phyloP scores from a whole-genome alignment of 2,329 filamentous ascomycete species.

The Aspergillus latus region DNA sequence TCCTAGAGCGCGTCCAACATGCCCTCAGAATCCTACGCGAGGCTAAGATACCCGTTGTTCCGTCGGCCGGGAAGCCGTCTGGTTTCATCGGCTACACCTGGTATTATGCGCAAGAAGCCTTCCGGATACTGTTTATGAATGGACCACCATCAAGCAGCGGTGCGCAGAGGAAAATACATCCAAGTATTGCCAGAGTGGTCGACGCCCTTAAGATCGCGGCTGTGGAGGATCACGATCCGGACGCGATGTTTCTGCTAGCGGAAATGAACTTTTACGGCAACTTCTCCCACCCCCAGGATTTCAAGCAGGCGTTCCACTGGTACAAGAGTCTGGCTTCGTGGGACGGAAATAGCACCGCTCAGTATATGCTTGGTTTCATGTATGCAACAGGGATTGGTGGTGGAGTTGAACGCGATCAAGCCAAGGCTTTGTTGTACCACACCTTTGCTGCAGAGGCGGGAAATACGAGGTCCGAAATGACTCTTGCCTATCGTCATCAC shows the following conservation, averaged over 20 bases:
- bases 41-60: constrained; percentile 25
- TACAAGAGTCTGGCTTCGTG: constrained; percentile 75
- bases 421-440: constrained; percentile 88
- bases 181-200: constrained; percentile 57
- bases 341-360: constrained; percentile 85
- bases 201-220: constrained; percentile 60
- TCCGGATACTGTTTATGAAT: constrained; percentile 66
- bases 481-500: constrained; percentile 81
- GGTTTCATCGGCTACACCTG: constrained; percentile 58
- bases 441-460: constrained; percentile 86
- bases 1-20: constrained; percentile 34
- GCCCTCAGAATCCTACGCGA: constrained; percentile 33
- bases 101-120: constrained; percentile 63
- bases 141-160: constrained; percentile 51
- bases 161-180: constrained; percentile 33
- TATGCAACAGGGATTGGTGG: constrained; percentile 89
- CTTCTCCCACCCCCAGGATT: constrained; percentile 80
- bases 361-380: constrained; percentile 94
- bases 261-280: constrained; percentile 98
- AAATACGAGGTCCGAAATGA: constrained; percentile 88
- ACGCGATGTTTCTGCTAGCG: constrained; percentile 84
- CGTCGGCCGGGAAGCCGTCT: constrained; percentile 49
- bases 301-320: constrained; percentile 73
- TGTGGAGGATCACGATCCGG: constrained; percentile 56
- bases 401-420: constrained; percentile 80